phyloP scores from a whole-genome alignment of 768 basidiomycete species.

The Xerocomellus dryophilus region DNA sequence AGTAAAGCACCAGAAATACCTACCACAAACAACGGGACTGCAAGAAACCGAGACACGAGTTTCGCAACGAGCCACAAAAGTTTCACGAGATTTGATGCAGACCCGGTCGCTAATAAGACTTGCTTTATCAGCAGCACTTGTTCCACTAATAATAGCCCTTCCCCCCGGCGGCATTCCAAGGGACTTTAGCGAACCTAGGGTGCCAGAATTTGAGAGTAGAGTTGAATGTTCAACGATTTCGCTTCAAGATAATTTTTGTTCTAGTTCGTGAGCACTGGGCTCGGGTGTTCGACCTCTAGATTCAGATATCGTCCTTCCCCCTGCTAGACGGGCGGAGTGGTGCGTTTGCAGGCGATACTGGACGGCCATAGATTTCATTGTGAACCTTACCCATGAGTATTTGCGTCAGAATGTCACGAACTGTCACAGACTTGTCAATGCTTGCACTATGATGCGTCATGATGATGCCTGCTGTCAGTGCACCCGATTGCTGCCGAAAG shows the following conservation, averaged over 20 bases:
- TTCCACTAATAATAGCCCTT: not conserved
- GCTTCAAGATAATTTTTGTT: not conserved
- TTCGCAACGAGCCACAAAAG: not conserved
- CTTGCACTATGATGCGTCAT: too few species aligned
- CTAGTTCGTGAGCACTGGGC: not conserved
- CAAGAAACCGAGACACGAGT: not conserved
- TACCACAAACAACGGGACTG: not conserved
- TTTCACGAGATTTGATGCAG: not conserved
- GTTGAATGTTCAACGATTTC: not conserved
- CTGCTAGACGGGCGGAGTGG: not conserved
- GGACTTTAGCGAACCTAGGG: not conserved
- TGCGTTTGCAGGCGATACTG: not conserved
- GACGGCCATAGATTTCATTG: not conserved
- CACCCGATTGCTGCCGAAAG: slow-evolving; percentile 1
- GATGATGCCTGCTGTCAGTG: not conserved
- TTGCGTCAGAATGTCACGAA: not conserved
- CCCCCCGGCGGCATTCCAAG: not conserved
- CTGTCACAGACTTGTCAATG: not conserved
- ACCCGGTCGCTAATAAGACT: not conserved
- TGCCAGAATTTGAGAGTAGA: too few species aligned
- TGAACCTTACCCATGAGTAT: not conserved
- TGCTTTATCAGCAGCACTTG: not conserved
- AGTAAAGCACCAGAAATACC: not conserved
- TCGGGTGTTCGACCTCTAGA: not conserved
- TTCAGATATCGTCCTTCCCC: not conserved